phyloP scores from a whole-genome alignment of 1,284 basidiomycete species.

The Trichosporon asahii region DNA sequence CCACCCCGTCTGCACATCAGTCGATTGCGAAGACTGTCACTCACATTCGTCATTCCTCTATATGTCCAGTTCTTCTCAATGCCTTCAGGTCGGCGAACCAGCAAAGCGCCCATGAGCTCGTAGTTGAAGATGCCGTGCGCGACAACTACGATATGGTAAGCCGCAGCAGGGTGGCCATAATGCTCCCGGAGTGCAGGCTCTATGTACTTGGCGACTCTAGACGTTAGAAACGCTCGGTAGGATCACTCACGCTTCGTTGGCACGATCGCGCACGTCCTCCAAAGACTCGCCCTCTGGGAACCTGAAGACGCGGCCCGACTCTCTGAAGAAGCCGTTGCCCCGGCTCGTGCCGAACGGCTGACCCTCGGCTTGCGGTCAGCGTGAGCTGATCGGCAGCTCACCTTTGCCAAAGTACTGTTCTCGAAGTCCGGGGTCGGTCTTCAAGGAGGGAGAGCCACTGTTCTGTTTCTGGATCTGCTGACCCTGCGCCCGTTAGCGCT shows the following conservation, averaged over 20 bases:
- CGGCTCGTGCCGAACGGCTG: constrained; percentile 40
- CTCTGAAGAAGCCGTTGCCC: constrained; percentile 36
- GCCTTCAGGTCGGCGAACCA: constrained; percentile 44
- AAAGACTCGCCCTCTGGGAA: constrained; percentile 48
- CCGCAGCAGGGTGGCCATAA: constrained; percentile 27
- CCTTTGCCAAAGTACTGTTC: constrained; percentile 51
- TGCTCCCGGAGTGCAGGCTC: constrained; percentile 40
- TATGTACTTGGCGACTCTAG: constrained; percentile 42
- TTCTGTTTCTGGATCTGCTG: constrained; percentile 49
- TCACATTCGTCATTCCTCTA: constrained; percentile 53
- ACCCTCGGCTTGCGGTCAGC: constrained; percentile 31
- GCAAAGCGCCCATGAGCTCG: constrained; percentile 45
- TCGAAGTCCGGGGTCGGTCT: constrained; percentile 38
- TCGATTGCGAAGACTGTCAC: background rate
- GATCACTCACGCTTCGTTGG: constrained; percentile 46
- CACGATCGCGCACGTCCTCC: constrained; percentile 48
- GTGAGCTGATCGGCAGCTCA: constrained; percentile 17
- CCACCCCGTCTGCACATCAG: constrained; percentile 51
- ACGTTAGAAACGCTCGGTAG: background rate
- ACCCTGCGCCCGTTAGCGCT: constrained; percentile 28
- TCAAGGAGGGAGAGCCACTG: constrained; percentile 38
- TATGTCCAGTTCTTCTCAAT: constrained; percentile 48
- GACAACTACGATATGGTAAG: constrained; percentile 45
- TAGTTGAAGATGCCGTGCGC: constrained; percentile 54
- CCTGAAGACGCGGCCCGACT: constrained; percentile 39